Percentiles rank a stretch among this genome's conserved stretches.
These are phyloP conservation scores for Domatiomyces globalis DNA, from an alignment of 2,329 filamentous ascomycete genomes.

Conservation along the genomic window DNA sequence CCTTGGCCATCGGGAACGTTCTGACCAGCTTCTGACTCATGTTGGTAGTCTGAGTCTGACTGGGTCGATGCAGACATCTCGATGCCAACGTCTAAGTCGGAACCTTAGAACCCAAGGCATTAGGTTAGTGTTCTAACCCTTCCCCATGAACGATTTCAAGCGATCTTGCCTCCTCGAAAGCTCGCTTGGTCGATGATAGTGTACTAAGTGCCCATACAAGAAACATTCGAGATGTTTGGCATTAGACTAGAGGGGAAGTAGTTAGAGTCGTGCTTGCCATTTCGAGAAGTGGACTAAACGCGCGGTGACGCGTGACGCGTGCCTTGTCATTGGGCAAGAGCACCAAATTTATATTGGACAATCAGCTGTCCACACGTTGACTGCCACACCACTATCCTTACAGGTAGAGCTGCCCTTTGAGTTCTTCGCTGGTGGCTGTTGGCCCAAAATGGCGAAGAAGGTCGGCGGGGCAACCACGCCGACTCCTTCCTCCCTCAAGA, in stretches of 20 bases:
- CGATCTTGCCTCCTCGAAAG: neutral
- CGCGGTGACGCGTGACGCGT: neutral
- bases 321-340: neutral
- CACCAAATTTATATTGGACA: neutral
- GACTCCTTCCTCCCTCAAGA: conserved; percentile 22
- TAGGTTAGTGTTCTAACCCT: neutral
- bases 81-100: neutral
- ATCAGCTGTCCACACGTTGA: neutral
- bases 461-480: conserved; percentile 24
- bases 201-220: neutral
- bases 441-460: conserved; percentile 26
- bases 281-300: neutral
- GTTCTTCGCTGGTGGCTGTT: neutral
- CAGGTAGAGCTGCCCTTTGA: neutral
- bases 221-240: neutral
- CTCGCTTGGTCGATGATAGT: neutral
- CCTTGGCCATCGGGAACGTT: neutral
- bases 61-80: neutral
- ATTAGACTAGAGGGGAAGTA: conserved; percentile 2
- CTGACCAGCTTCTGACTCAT: neutral
- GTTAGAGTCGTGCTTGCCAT: neutral
- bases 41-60: neutral
- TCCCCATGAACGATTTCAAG: neutral
- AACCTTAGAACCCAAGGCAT: neutral
- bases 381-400: neutral